phyloP scores from a whole-genome alignment of 805 yeast genomes.

The Candida schatavii region DNA sequence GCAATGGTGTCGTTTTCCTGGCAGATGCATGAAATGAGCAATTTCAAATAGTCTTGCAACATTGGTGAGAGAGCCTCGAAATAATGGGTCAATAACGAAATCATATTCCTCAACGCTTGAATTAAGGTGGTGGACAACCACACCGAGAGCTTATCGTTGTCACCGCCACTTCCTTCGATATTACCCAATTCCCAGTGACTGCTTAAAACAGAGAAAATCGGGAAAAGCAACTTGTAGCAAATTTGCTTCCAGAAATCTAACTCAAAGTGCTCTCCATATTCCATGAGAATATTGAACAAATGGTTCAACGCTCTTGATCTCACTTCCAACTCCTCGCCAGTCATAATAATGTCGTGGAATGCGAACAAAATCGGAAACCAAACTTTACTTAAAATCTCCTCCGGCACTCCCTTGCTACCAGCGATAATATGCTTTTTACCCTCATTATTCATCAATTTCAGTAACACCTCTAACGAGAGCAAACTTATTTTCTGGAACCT shows the following conservation, averaged over 20 bases:
- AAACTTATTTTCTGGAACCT: conserved; percentile 77
- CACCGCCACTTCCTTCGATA: conserved; percentile 49
- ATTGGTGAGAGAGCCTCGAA: conserved; percentile 72
- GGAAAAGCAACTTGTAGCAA: conserved; percentile 78
- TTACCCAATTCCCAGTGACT: conserved; percentile 67
- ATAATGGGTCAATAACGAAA: conserved; percentile 77
- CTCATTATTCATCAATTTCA: conserved; percentile 42
- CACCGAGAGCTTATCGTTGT: conserved; percentile 81
- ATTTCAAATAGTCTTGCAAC: conserved; percentile 73
- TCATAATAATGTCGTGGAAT: conserved; percentile 86
- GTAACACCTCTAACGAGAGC: conserved; percentile 74
- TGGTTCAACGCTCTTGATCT: conserved; percentile 82
- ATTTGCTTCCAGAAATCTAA: conserved; percentile 78
- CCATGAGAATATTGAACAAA: conserved; percentile 76
- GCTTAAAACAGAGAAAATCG: conserved; percentile 79
- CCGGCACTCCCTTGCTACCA: conserved; percentile 49
- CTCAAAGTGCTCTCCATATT: conserved; percentile 75
- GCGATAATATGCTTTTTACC: conserved; percentile 47
- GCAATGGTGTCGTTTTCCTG: conserved; percentile 98
- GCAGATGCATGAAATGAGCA: conserved; percentile 84
- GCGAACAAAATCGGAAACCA: conserved; percentile 90
- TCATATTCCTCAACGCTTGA: conserved; percentile 88
- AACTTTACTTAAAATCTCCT: conserved; percentile 43
- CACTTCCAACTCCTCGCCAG: conserved; percentile 91
- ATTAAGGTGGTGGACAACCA: conserved; percentile 97